Evolutionary conservation across 2,329 filamentous ascomycete species (phyloP).

Genomic region (Aspergillaceae sp.): DNA sequence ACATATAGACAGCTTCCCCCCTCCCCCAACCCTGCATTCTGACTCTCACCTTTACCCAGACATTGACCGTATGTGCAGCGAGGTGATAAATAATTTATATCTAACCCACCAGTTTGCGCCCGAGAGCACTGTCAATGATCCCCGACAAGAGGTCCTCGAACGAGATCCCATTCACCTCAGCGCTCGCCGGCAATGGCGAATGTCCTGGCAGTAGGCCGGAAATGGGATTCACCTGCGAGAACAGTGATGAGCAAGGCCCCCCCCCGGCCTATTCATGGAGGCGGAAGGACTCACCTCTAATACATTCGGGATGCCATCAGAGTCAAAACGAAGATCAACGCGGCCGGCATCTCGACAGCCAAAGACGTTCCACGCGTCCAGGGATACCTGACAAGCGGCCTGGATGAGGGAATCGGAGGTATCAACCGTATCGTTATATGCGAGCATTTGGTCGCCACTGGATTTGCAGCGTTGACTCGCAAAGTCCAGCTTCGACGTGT

Average conservation of each 20-base stretch:
- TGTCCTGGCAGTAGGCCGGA: constrained; percentile 8
- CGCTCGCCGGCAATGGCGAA: constrained; percentile 5
- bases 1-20: too few species aligned
- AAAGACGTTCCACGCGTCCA: constrained; percentile 7
- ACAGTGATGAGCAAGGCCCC: neutral
- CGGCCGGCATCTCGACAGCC: constrained; percentile 9
- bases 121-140: constrained; percentile 5
- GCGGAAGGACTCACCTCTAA: constrained; percentile 4
- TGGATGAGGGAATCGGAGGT: constrained; percentile 5
- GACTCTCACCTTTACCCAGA: too few species aligned
- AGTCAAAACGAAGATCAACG: constrained; percentile 10
- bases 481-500: neutral
- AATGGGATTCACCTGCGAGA: constrained; percentile 7
- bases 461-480: constrained; percentile 1
- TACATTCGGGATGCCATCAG: constrained; percentile 2
- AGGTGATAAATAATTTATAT: too few species aligned
- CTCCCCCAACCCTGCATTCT: too few species aligned
- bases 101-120: neutral
- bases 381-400: constrained; percentile 4
- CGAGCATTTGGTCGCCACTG: neutral
- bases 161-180: constrained; percentile 6
- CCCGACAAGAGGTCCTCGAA: constrained; percentile 4
- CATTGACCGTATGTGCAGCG: too few species aligned
- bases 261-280: too few species aligned
- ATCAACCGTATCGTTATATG: constrained; percentile 2